These are phyloP conservation scores for Citropsis articulata DNA, from an alignment of 345 rosid species.

Conservation along the genomic window DNA sequence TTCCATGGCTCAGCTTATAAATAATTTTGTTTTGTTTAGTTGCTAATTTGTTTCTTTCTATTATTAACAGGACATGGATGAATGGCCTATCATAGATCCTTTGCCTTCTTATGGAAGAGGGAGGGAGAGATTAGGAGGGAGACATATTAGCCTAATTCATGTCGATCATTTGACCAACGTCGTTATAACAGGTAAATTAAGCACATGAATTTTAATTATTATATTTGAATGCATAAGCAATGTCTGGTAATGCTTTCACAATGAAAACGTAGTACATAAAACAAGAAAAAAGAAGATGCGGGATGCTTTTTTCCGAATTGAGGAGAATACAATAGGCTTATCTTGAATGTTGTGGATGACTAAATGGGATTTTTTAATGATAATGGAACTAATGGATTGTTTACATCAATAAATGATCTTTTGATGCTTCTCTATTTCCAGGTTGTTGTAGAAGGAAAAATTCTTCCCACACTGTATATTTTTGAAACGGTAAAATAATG, in stretches of 20 bases:
- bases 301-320: neutral
- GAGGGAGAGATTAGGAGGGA: slow-evolving; percentile 91
- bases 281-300: neutral
- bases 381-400: neutral
- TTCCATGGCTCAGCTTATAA: neutral
- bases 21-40: neutral
- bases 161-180: slow-evolving; percentile 87
- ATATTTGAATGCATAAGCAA: neutral
- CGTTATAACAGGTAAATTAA: slow-evolving; percentile 68
- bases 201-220: neutral
- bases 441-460: neutral
- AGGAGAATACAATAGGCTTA: neutral
- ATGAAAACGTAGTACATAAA: neutral
- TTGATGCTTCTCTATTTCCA: neutral
- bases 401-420: neutral
- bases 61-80: slow-evolving; percentile 35
- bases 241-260: neutral
- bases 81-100: slow-evolving; percentile 92
- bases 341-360: slow-evolving; percentile 3
- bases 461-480: neutral
- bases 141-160: slow-evolving; percentile 96
- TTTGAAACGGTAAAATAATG: no score
- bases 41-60: neutral
- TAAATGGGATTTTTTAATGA: neutral
- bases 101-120: slow-evolving; percentile 99